Percentiles rank a stretch among this genome's conserved stretches.
These are phyloP conservation scores for Letharia columbiana DNA, from an alignment of 495 filamentous ascomycete species.

Conservation along the genomic window DNA sequence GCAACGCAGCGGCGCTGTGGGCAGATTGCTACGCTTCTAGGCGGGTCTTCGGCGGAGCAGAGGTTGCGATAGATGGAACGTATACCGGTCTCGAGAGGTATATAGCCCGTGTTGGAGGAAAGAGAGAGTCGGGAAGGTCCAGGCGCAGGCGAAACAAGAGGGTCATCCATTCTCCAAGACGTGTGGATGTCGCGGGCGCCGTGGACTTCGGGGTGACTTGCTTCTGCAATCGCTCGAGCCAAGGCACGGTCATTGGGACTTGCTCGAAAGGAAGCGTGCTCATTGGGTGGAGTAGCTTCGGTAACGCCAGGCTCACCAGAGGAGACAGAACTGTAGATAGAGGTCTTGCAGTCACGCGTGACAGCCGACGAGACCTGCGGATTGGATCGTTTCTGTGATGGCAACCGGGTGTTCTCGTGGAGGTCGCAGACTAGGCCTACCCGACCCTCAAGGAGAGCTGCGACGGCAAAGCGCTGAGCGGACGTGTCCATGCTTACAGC, in stretches of 20 bases:
- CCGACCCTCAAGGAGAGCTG: conserved; percentile 52
- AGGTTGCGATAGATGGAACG: conserved; percentile 47
- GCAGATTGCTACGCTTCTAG: conserved; percentile 59
- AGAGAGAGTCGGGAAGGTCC: not conserved
- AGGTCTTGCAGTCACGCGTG: not conserved
- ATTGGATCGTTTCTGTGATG: not conserved
- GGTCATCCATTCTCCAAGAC: conserved; percentile 11
- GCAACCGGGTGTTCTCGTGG: conserved; percentile 10
- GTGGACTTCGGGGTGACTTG: conserved; percentile 6
- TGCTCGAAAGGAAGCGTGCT: not conserved
- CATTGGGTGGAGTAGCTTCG: not conserved
- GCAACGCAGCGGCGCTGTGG: conserved; percentile 60
- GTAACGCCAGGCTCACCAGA: not conserved
- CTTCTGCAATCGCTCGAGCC: conserved; percentile 4
- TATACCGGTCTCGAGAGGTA: conserved; percentile 17
- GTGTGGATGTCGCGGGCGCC: not conserved
- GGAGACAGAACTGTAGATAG: not conserved
- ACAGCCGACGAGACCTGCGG: not conserved
- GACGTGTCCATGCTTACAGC: conserved; percentile 59
- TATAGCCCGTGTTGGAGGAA: not conserved
- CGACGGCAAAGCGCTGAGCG: conserved; percentile 47
- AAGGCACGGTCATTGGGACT: conserved; percentile 6
- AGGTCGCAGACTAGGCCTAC: conserved; percentile 58
- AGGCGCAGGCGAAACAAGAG: not conserved
- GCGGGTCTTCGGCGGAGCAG: conserved; percentile 57